phyloP scores from a whole-genome alignment of 345 rosid genomes.

The Rubroshorea leprosula region DNA sequence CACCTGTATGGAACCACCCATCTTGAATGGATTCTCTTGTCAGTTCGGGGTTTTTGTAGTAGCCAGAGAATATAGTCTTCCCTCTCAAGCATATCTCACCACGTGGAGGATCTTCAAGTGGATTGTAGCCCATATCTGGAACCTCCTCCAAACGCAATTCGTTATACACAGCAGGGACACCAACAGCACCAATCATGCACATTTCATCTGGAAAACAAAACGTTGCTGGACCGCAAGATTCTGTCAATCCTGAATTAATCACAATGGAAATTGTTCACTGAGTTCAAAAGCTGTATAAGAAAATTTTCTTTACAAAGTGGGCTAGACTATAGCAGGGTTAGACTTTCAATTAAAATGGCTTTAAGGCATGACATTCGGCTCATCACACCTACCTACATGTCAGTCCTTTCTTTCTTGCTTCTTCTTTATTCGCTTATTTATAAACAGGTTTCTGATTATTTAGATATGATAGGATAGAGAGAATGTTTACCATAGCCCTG shows the following conservation, averaged over 20 bases:
- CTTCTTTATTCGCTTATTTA: too few species aligned
- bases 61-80: conserved; percentile 64
- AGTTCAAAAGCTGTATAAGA: too few species aligned
- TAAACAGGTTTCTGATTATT: too few species aligned
- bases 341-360: too few species aligned
- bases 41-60: conserved; percentile 80
- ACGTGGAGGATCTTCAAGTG: conserved; percentile 58
- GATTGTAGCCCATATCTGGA: conserved; percentile 91
- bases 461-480: conserved; percentile 1
- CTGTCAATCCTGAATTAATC: conserved; percentile 68
- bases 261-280: conserved; percentile 11
- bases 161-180: conserved; percentile 51
- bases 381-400: too few species aligned
- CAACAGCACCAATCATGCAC: conserved; percentile 86
- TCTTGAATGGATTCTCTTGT: conserved; percentile 65
- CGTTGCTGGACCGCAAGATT: conserved; percentile 84
- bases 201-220: conserved; percentile 83
- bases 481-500: conserved; percentile 89
- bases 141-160: conserved; percentile 88
- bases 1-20: conserved; percentile 99
- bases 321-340: too few species aligned
- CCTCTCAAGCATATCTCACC: conserved; percentile 93
- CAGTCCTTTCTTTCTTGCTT: too few species aligned
- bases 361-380: too few species aligned
- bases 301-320: too few species aligned